Percentiles rank a stretch among this genome's conserved stretches.
These are phyloP conservation scores for Trypanosoma caninum DNA, from an alignment of 208 protist species.

Conservation along the genomic window DNA sequence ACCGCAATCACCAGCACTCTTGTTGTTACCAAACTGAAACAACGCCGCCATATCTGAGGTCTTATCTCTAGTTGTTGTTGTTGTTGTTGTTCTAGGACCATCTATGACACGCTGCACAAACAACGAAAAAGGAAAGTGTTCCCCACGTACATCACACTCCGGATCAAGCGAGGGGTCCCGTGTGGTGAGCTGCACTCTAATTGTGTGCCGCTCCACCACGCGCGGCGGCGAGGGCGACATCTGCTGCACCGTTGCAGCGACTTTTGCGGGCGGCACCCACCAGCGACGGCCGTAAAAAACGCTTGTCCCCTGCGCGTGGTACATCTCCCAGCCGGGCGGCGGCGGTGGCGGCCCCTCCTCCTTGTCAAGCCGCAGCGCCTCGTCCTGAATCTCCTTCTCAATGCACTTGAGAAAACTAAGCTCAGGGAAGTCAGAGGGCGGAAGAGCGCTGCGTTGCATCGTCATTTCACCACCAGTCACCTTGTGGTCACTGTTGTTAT, in stretches of 20 bases:
- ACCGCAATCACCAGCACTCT: background rate
- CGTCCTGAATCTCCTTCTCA: slow-evolving; percentile 85
- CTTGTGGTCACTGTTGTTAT: background rate
- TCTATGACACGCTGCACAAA: slow-evolving; percentile 45
- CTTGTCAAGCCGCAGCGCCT: slow-evolving; percentile 75
- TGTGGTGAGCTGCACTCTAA: slow-evolving; percentile 74
- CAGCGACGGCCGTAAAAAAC: slow-evolving; percentile 68
- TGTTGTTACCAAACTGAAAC: background rate
- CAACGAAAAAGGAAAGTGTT: slow-evolving; percentile 87
- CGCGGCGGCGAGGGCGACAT: slow-evolving; percentile 12
- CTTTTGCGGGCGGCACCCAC: slow-evolving; percentile 47
- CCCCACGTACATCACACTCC: slow-evolving; percentile 78
- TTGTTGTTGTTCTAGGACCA: background rate
- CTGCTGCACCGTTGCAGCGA: background rate
- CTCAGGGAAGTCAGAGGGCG: slow-evolving; percentile 61
- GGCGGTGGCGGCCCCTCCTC: slow-evolving; percentile 60
- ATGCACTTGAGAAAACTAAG: slow-evolving; percentile 74
- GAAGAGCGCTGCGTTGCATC: slow-evolving; percentile 38
- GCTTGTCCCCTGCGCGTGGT: slow-evolving; percentile 63
- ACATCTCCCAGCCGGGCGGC: slow-evolving; percentile 69
- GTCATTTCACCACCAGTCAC: background rate
- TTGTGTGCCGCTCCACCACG: slow-evolving; percentile 52
- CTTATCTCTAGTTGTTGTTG: too few species aligned
- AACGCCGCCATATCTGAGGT: too few species aligned
- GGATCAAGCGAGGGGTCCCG: slow-evolving; percentile 82